Evolutionary conservation across 2,329 filamentous ascomycete species (phyloP).

Genomic region (Botrytis hyacinthi): DNA sequence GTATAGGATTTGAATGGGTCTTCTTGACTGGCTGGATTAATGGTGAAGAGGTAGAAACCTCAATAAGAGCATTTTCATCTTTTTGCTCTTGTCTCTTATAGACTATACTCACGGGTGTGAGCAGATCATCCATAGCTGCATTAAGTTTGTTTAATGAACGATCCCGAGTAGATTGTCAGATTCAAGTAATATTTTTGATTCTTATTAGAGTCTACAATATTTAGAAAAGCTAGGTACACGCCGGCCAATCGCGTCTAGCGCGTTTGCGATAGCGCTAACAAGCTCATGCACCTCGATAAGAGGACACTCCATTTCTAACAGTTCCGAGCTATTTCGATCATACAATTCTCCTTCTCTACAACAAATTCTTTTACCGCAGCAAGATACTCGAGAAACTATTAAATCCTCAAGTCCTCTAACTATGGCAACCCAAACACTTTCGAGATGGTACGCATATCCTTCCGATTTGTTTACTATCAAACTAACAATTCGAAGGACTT

Average conservation of each 20-base stretch:
- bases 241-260: constrained; percentile 4
- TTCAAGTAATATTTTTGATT: background rate
- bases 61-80: constrained; percentile 29
- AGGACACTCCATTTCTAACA: background rate
- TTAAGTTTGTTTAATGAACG: constrained; percentile 12
- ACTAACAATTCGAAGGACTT: constrained; percentile 59
- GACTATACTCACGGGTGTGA: constrained; percentile 48
- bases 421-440: background rate
- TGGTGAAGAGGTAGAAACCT: constrained; percentile 25
- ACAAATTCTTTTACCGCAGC: background rate
- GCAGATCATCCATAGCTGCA: constrained; percentile 48
- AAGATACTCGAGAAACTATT: background rate
- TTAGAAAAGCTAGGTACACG: background rate
- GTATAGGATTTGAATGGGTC: constrained; percentile 5
- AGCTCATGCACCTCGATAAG: constrained; percentile 28
- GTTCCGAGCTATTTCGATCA: background rate
- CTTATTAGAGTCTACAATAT: background rate
- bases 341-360: background rate
- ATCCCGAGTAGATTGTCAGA: background rate
- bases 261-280: constrained; percentile 22
- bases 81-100: constrained; percentile 30
- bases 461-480: background rate
- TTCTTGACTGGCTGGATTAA: constrained; percentile 23
- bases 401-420: background rate
- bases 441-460: constrained; percentile 30